A percentile compares a stretch with the other conserved stretches of the same genome.
phyloP scores from a whole-genome alignment of 75 land plant species.

The Azolla pinnata region DNA sequence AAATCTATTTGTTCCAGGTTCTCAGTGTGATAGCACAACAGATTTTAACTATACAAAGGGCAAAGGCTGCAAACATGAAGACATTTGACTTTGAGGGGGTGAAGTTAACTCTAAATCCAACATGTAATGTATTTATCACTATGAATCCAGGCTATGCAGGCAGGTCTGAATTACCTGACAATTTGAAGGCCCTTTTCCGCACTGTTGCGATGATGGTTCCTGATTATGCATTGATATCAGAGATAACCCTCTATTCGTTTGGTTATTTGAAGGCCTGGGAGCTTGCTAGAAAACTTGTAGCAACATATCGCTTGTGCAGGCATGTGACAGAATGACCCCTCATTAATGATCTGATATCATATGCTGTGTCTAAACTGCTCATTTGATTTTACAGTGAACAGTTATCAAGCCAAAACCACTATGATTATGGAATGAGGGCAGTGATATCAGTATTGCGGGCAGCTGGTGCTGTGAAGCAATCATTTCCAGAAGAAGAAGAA shows the following conservation, averaged over 20 bases:
- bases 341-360: no score
- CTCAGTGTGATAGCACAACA: slow-evolving; percentile 41
- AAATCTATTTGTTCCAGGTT: slow-evolving; percentile 12
- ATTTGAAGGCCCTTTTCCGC: slow-evolving; percentile 33
- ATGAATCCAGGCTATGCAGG: slow-evolving; percentile 45
- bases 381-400: slow-evolving; percentile 26
- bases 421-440: slow-evolving; percentile 39
- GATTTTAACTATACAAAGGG: slow-evolving; percentile 34
- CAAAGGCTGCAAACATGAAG: slow-evolving; percentile 25
- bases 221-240: slow-evolving; percentile 38
- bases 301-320: slow-evolving; percentile 36
- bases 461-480: slow-evolving; percentile 36
- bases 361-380: no score
- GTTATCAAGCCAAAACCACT: slow-evolving; percentile 35
- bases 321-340: no score
- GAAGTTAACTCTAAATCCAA: slow-evolving; percentile 16
- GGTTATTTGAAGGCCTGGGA: slow-evolving; percentile 32
- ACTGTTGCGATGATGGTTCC: slow-evolving; percentile 47
- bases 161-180: slow-evolving; percentile 33
- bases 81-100: slow-evolving; percentile 35
- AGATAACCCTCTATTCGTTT: slow-evolving; percentile 35
- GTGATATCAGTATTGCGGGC: slow-evolving; percentile 34
- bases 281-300: slow-evolving; percentile 32
- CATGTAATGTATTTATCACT: slow-evolving; percentile 36
- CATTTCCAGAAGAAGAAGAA: slow-evolving; percentile 28